Evolutionary conservation across 164 flowering plant genomes (phyloP).

Genomic region (Saururus chinensis): DNA sequence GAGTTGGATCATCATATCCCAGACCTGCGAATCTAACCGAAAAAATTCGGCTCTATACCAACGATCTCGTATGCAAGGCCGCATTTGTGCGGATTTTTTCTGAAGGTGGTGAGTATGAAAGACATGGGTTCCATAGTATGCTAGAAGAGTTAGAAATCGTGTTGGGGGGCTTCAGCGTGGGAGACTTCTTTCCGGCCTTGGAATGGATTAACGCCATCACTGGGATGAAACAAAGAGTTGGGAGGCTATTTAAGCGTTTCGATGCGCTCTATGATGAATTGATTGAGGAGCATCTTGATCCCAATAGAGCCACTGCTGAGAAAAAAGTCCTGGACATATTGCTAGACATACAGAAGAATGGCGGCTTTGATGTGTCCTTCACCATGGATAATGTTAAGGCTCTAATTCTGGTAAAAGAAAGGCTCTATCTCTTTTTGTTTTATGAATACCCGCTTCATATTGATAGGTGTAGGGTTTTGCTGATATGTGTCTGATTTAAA

Average conservation of each 20-base stretch:
- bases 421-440: not conserved
- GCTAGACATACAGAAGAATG: conserved; percentile 7
- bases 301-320: not conserved
- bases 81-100: conserved; percentile 8
- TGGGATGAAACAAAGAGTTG: conserved; percentile 3
- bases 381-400: conserved; percentile 16
- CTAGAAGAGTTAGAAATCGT: conserved; percentile 3
- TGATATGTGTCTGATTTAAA: too few relatives aligned
- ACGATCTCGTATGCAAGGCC: conserved; percentile 5
- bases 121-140: not conserved
- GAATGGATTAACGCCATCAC: conserved; percentile 14
- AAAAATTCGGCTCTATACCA: not conserved
- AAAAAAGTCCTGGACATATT: conserved; percentile 8
- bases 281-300: conserved; percentile 14
- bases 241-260: conserved; percentile 6
- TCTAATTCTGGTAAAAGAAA: conserved; percentile 11
- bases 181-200: conserved; percentile 5
- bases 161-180: conserved; percentile 4
- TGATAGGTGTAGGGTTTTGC: too few relatives aligned
- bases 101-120: conserved; percentile 1
- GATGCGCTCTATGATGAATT: conserved; percentile 6
- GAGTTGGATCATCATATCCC: not conserved
- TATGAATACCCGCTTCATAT: too few relatives aligned
- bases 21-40: conserved; percentile 4
- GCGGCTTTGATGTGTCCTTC: conserved; percentile 3